Evolutionary conservation across 257 asterid genomes (phyloP), one percentile per base, ranked within the genome.

Genomic region (Solanum lignicaule): DNA sequence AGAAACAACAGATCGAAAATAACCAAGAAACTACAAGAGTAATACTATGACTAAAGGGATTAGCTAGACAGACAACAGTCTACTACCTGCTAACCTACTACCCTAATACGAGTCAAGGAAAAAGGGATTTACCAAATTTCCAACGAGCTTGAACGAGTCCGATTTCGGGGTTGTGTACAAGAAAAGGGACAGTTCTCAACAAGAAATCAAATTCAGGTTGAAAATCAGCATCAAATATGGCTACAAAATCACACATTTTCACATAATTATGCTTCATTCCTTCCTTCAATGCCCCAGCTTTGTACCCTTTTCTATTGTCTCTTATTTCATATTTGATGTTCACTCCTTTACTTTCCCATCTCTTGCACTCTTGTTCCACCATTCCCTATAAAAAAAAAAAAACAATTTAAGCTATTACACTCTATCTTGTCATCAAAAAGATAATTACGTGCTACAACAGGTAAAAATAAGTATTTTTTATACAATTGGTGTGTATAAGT

Each of bases 131-230:
- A 90, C 94, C 93, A 69, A 92, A 92, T 60, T 88, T 89, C 94
- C 93, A 92, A 32, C 92, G 94, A 48, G 92, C 89, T 86, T 92
- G 94, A 46, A 92, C 91, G 8, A 92, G 91, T 71, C 87, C 91
- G 5, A 92, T 43, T 29, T 89, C 85, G 52, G 88, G 89, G 23
- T 92, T 92, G 87, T 92, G 89, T 10, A 87, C 88, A 29, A 92
- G 93, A 68, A 89, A 92, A 84, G 93, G 91, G 13, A 91, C 38
- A 27, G 91, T 65, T 9, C 90, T 88, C 75, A 87, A 66, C 75
- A 91, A 72, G 85, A 89, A 91, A 86, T 91, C 79, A 41, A 73
- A 86, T 2, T 89, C 89, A 46, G 93, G 93, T 86, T 89, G 93
- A 52, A 91, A 91, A 84, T 91, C 93, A 27, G 91, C 93, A 87